phyloP scores from a whole-genome alignment of 331 rosid species.

The Spiraea crenata region DNA sequence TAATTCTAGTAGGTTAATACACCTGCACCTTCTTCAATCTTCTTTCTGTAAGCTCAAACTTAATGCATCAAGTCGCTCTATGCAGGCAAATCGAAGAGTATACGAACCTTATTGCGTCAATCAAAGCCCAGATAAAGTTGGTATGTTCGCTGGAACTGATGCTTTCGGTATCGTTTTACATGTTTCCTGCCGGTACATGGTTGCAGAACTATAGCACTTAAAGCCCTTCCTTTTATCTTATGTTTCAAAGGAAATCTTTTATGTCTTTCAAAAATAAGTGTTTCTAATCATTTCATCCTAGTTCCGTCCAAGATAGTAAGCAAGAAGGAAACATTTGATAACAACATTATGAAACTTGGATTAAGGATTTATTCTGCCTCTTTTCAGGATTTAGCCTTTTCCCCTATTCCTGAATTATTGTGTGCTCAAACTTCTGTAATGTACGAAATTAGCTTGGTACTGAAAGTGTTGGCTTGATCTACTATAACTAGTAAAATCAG shows the following conservation, averaged over 20 bases:
- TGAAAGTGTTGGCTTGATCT: background rate
- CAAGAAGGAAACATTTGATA: background rate
- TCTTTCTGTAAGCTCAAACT: constrained; percentile 8
- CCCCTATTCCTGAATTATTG: background rate
- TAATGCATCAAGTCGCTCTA: constrained; percentile 8
- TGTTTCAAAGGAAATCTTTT: background rate
- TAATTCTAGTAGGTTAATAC: background rate
- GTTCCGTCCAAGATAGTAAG: background rate
- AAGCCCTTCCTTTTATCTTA: background rate
- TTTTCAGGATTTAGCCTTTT: background rate
- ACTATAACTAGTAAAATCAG: background rate
- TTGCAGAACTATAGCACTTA: constrained; percentile 3
- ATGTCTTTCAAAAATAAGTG: background rate
- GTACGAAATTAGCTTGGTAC: background rate
- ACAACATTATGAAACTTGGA: background rate
- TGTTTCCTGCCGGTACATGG: background rate
- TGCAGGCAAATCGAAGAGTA: constrained; percentile 84
- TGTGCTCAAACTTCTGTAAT: background rate
- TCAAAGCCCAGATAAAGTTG: constrained; percentile 89
- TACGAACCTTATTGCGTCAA: constrained; percentile 73
- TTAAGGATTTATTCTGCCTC: no score
- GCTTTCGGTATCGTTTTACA: constrained; percentile 5
- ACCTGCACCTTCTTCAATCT: background rate
- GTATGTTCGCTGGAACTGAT: constrained; percentile 35
- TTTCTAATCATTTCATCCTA: background rate